Conservation (phyloP, 2,329 filamentous ascomycete genomes). For the Emmonsiellopsis sp. region DNA sequence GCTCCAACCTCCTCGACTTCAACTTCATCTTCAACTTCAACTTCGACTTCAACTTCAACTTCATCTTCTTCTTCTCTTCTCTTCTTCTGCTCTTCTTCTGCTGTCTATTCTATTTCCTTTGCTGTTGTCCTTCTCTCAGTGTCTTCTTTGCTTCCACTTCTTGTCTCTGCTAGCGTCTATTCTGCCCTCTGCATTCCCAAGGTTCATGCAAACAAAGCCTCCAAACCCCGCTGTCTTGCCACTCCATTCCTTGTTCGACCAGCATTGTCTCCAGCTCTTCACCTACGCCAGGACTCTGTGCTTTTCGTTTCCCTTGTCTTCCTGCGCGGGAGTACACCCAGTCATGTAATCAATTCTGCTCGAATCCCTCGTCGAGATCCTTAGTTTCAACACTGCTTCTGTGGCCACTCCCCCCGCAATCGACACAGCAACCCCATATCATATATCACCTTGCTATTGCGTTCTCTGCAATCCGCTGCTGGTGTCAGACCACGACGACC, state of each 20-base stretch:
- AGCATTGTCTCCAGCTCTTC: not conserved
- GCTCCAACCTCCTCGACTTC: too few species aligned
- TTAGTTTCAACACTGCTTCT: too few species aligned
- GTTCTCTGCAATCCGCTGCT: too few species aligned
- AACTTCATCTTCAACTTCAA: not conserved
- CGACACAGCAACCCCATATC: too few species aligned
- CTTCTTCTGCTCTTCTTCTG: conserved; percentile 1
- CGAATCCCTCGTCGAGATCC: too few species aligned
- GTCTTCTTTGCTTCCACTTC: not conserved
- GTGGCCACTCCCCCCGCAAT: too few species aligned
- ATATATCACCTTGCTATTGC: too few species aligned
- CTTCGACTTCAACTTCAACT: not conserved
- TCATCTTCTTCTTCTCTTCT: not conserved
- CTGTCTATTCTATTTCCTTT: conserved; percentile 3
- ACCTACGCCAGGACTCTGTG: too few species aligned
- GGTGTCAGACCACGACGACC: too few species aligned
- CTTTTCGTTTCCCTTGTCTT: too few species aligned
- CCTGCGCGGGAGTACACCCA: too few species aligned
- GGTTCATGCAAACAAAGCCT: not conserved
- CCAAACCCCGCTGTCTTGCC: not conserved
- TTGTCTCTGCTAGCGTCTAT: not conserved
- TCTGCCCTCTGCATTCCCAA: not conserved
- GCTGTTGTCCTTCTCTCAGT: conserved; percentile 4
- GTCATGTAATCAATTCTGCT: too few species aligned
- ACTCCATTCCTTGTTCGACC: not conserved